These are phyloP conservation scores for Penicillium digitatum DNA, from an alignment of 2,329 filamentous ascomycete genomes.

Conservation along the genomic window DNA sequence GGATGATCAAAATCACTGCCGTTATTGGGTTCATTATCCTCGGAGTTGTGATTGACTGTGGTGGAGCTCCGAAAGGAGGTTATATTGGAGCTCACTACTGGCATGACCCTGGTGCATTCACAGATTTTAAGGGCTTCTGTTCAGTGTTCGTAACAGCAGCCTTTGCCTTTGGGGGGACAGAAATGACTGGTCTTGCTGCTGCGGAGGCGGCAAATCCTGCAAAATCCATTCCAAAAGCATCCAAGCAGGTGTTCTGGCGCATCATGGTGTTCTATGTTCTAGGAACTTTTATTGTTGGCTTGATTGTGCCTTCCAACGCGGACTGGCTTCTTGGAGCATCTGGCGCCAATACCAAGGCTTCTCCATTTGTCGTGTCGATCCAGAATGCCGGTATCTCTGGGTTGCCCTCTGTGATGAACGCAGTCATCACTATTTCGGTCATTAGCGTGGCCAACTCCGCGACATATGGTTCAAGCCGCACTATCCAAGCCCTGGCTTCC, in stretches of 20 bases:
- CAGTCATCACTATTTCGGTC: constrained; percentile 60
- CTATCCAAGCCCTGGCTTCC: constrained; percentile 52
- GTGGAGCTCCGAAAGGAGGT: constrained; percentile 42
- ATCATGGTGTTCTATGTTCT: constrained; percentile 51
- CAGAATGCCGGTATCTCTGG: constrained; percentile 57
- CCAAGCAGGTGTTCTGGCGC: constrained; percentile 52
- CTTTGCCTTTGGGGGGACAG: constrained; percentile 56
- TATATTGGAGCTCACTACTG: constrained; percentile 37
- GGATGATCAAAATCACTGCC: constrained; percentile 56
- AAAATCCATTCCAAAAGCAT: constrained; percentile 48
- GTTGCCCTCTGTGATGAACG: constrained; percentile 64
- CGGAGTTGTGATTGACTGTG: constrained; percentile 60
- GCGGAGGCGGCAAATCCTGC: constrained; percentile 52
- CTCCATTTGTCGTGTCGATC: constrained; percentile 65
- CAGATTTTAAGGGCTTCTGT: constrained; percentile 52
- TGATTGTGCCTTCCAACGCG: constrained; percentile 44
- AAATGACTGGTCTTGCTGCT: constrained; percentile 52
- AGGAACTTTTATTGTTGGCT: constrained; percentile 44
- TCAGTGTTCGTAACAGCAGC: constrained; percentile 55
- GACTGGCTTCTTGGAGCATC: constrained; percentile 40
- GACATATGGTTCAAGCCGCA: constrained; percentile 56
- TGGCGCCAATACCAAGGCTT: constrained; percentile 46
- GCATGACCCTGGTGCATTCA: constrained; percentile 43
- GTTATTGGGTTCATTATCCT: constrained; percentile 67
- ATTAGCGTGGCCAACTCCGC: constrained; percentile 58